phyloP scores from a whole-genome alignment of 1,284 basidiomycete genomes.

The Moesziomyces sp. region DNA sequence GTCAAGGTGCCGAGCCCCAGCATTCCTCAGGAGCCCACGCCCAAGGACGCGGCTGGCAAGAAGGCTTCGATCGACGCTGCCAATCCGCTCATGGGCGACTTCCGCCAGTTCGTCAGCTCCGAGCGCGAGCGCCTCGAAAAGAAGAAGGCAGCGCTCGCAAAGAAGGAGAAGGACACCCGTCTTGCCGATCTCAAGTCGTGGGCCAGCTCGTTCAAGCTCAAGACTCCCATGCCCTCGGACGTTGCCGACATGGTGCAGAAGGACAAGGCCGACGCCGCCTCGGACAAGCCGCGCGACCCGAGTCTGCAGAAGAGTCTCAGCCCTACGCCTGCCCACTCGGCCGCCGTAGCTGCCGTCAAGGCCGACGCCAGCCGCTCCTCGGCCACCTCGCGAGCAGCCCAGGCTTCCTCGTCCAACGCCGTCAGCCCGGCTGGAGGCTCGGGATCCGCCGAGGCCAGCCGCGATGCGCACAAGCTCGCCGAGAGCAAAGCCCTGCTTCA shows the following conservation, averaged over 20 bases:
- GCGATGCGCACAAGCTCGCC: conserved; percentile 41
- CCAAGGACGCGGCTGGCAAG: conserved; percentile 20
- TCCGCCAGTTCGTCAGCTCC: conserved; percentile 63
- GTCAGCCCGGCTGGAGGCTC: conserved; percentile 34
- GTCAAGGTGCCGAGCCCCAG: conserved; percentile 49
- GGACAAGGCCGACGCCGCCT: conserved; percentile 51
- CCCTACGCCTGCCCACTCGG: conserved; percentile 44
- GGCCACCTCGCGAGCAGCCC: conserved; percentile 28
- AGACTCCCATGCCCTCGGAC: conserved; percentile 92
- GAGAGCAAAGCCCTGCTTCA: conserved; percentile 67
- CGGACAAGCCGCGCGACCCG: conserved; percentile 59
- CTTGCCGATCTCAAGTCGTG: conserved; percentile 92
- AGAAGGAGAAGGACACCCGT: conserved; percentile 91
- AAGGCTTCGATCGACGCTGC: conserved; percentile 32
- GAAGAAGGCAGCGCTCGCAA: conserved; percentile 87
- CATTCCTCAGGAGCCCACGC: conserved; percentile 27
- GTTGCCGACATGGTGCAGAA: conserved; percentile 76
- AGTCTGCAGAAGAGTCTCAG: conserved; percentile 58
- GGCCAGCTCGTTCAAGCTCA: conserved; percentile 93
- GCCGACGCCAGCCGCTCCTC: conserved; percentile 28
- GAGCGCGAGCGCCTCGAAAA: conserved; percentile 72
- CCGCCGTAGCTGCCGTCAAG: conserved; percentile 17
- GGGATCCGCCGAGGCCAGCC: conserved; percentile 19
- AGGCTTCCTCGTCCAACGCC: conserved; percentile 23
- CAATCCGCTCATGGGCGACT: conserved; percentile 60